Base-by-base conservation (phyloP, 495 filamentous ascomycete genomes). In the Trypethelium eluteriae region DNA sequence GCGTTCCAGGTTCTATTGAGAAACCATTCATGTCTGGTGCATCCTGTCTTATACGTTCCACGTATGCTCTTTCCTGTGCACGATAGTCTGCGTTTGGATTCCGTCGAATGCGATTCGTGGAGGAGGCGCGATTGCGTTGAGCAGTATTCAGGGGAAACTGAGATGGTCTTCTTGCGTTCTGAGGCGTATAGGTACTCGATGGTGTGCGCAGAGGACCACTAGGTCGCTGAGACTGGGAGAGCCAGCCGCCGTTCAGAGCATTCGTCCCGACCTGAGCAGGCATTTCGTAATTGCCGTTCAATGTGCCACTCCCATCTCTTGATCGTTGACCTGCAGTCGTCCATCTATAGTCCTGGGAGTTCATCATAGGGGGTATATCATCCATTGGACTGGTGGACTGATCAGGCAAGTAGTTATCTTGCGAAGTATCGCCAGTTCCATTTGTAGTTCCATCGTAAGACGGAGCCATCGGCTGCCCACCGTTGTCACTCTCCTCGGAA, bases 21-120 rank as follows among this genome's bases (percentile, higher is more conserved):
- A 93, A 93, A 64, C 91, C 86, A 68, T 84, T 86, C 63, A 86
- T 81, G 47, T 74, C 69, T 62, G 64, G 39, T 3, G 86, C 84
- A 65, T 90, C 86, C 76, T 95, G 83, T 71, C 85, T 86, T 76
- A 88, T 83, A 64, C 85, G 82, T 74, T 88, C 88, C 67, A 89
- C 92, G 78, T 90, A 96, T 67, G 85, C 90, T 76, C 87, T 91
- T 78, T 88, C 86, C 76, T 89, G 93, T 67, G 85, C 92, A 73
- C 84, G 83, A 71, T 92, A 93, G 69, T 90, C 86, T n/a, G 88
- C 87, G 78, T 85, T 90, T 64, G 83, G 92, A 77, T 87, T 91
- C 69, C 82, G 81, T 77, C 79, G 79, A 10, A 36, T 6, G 64
- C 70, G 66, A 75, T 67, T 71, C 38, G 85, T 76, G 61, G 82